Evolutionary conservation across 768 basidiomycete genomes (phyloP).

Genomic region (Rhodotorula diobovata): DNA sequence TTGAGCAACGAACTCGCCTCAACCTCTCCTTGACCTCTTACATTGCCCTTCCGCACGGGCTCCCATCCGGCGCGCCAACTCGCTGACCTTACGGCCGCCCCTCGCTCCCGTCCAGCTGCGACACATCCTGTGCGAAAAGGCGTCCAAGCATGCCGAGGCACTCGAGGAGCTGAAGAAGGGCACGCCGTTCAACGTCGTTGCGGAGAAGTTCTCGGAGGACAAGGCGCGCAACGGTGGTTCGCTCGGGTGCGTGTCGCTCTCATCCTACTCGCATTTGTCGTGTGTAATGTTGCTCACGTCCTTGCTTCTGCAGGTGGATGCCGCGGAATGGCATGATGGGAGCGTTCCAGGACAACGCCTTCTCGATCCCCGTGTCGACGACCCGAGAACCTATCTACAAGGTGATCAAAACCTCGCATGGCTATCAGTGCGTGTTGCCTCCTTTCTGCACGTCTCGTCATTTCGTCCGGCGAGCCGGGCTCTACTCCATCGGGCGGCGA

Average conservation of each 20-base stretch:
- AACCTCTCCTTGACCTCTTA: neutral
- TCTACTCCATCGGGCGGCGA: too few species aligned
- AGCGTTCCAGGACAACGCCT: constrained; percentile 19
- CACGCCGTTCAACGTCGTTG: constrained; percentile 20
- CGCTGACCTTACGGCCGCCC: neutral
- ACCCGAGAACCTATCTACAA: constrained; percentile 4
- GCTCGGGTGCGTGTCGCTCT: neutral
- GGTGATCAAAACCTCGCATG: constrained; percentile 23
- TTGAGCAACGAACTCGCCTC: too few species aligned
- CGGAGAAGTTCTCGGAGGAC: constrained; percentile 18
- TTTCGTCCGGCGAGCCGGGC: too few species aligned
- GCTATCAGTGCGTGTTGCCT: constrained; percentile 6
- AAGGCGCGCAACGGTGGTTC: constrained; percentile 29
- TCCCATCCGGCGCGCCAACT: neutral
- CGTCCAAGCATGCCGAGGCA: constrained; percentile 7
- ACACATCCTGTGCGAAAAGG: constrained; percentile 36
- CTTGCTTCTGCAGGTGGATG: constrained; percentile 9
- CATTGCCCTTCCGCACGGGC: too few species aligned
- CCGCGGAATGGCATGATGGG: constrained; percentile 18
- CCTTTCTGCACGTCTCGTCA: too few species aligned
- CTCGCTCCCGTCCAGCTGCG: constrained; percentile 11
- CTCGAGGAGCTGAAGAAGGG: constrained; percentile 14
- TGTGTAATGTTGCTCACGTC: too few species aligned
- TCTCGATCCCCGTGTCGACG: constrained; percentile 25
- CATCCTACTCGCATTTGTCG: neutral